Conservation (phyloP, 192 early-diverging fungal species). For the Coemansia sp. region DNA sequence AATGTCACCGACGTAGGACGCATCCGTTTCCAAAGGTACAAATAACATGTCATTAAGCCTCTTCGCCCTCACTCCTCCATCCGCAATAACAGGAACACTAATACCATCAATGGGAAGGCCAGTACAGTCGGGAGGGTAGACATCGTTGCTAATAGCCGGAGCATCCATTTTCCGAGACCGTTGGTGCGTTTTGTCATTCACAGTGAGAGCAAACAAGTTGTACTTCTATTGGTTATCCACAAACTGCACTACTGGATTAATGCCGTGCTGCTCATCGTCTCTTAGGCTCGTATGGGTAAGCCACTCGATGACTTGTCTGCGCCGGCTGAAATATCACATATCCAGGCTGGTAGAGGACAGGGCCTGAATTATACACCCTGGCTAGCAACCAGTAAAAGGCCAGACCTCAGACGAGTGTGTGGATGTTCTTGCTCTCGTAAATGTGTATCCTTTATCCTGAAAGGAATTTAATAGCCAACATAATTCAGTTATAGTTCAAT, state of each 20-base stretch:
- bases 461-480: too few species aligned
- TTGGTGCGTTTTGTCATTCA: too few species aligned
- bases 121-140: background rate
- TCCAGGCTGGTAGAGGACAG: constrained; percentile 20
- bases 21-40: background rate
- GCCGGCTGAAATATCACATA: background rate
- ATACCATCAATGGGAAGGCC: background rate
- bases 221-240: background rate
- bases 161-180: constrained; percentile 7
- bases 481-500: too few species aligned
- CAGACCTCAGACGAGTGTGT: constrained; percentile 30
- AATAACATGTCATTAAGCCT: background rate
- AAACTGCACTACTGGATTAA: constrained; percentile 8
- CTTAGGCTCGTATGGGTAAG: constrained; percentile 9
- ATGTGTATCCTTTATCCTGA: too few species aligned
- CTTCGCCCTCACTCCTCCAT: constrained; percentile 11
- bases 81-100: background rate
- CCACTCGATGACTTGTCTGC: constrained; percentile 7
- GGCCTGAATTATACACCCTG: background rate
- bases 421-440: constrained; percentile 13
- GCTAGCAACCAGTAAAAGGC: constrained; percentile 13
- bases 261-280: constrained; percentile 13
- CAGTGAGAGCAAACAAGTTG: background rate
- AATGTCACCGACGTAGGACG: background rate
- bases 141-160: background rate